Conservation (phyloP, 805 yeast genomes). For the Candida xyloterini region DNA sequence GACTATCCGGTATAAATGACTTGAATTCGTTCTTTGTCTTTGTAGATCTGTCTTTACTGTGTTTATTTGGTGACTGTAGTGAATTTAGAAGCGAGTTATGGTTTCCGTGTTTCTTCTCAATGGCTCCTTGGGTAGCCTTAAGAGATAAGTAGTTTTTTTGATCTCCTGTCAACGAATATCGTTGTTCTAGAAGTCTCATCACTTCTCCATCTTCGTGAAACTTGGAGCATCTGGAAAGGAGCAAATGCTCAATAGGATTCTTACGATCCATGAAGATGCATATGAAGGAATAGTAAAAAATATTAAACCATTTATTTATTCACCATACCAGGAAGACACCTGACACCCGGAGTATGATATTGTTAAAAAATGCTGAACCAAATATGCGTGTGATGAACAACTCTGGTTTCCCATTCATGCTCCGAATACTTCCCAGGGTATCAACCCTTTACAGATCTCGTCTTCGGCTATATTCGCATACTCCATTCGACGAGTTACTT, state of each 20-base stretch:
- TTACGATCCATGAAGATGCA: constrained; percentile 38
- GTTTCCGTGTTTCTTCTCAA: constrained; percentile 14
- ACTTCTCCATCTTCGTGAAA: constrained; percentile 36
- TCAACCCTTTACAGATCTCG: neutral
- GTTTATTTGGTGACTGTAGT: constrained; percentile 10
- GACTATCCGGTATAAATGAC: constrained; percentile 36
- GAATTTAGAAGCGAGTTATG: constrained; percentile 7
- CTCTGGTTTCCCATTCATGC: neutral
- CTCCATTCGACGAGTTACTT: constrained; percentile 21
- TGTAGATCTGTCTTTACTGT: constrained; percentile 23
- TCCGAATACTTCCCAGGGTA: neutral
- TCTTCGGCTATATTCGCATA: constrained; percentile 3
- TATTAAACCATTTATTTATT: neutral
- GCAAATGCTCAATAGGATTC: constrained; percentile 43
- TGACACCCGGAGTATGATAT: too few relatives aligned
- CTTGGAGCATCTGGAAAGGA: constrained; percentile 43
- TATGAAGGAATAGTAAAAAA: neutral
- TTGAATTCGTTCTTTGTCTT: constrained; percentile 41
- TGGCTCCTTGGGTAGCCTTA: constrained; percentile 36
- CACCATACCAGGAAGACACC: too few relatives aligned
- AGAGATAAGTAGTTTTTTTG: constrained; percentile 46
- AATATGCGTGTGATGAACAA: too few relatives aligned
- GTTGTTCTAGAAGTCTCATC: constrained; percentile 38
- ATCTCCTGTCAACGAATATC: constrained; percentile 45
- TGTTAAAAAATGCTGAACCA: too few relatives aligned